Conservation (phyloP, 768 basidiomycete genomes). For the Tulasnella sp. region DNA sequence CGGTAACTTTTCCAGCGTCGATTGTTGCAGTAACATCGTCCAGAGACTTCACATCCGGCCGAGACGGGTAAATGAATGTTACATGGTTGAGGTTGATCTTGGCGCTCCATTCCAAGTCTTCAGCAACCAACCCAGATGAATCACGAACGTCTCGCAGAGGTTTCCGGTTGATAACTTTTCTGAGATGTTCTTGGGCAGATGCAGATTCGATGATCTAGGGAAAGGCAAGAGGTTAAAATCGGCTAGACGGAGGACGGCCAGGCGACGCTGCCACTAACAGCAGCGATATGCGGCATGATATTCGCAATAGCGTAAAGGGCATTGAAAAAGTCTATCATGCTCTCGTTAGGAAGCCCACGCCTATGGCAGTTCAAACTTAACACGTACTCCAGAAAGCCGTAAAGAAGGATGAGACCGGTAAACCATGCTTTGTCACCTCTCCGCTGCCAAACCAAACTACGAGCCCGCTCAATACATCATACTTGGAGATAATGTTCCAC, state of each 20-base stretch:
- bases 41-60: constrained; percentile 26
- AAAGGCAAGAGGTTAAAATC: neutral
- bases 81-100: constrained; percentile 28
- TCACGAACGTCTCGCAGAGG: constrained; percentile 13
- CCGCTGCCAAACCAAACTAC: constrained; percentile 15
- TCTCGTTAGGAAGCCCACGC: neutral
- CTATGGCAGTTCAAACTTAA: neutral
- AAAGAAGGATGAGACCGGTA: neutral
- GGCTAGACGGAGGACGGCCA: neutral
- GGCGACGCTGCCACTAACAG: neutral
- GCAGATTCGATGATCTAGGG: neutral
- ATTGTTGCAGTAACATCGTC: constrained; percentile 26
- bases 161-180: constrained; percentile 9
- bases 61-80: constrained; percentile 30
- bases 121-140: neutral
- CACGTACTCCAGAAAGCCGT: constrained; percentile 10
- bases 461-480: neutral
- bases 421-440: neutral
- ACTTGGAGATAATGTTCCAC: neutral
- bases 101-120: neutral
- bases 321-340: neutral
- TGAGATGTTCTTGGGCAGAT: constrained; percentile 1
- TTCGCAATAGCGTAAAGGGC: constrained; percentile 9
- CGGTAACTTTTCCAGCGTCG: constrained; percentile 28
- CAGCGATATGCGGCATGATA: constrained; percentile 6